Conservation (phyloP, 495 filamentous ascomycete genomes). For the Penicillium macrosclerotiorum region DNA sequence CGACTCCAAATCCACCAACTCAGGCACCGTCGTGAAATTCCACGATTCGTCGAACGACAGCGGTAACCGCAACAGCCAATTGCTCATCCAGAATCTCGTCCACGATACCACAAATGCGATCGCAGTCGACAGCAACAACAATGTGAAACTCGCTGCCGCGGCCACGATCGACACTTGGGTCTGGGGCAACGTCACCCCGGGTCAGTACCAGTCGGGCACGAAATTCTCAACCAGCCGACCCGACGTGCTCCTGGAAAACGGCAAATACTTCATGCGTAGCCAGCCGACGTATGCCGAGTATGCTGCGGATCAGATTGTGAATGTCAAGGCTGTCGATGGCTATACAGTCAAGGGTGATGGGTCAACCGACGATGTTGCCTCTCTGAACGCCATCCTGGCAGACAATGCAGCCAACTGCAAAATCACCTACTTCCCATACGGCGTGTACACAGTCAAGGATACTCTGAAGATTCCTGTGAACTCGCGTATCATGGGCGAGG, state of each 20-base stretch:
- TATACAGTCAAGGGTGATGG: conserved; percentile 18
- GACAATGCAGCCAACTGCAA: conserved; percentile 25
- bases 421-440: conserved; percentile 56
- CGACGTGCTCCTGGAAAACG: conserved; percentile 16
- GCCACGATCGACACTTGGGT: conserved; percentile 40
- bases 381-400: conserved; percentile 45
- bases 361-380: conserved; percentile 12
- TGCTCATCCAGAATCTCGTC: conserved; percentile 32
- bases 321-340: conserved; percentile 13
- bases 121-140: conserved; percentile 27
- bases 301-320: conserved; percentile 23
- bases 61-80: conserved; percentile 27
- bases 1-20: conserved; percentile 40
- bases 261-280: conserved; percentile 23
- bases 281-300: conserved; percentile 50
- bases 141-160: conserved; percentile 47
- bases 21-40: conserved; percentile 49
- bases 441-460: conserved; percentile 51
- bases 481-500: conserved; percentile 49
- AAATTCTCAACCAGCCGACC: conserved; percentile 19
- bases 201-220: conserved; percentile 25
- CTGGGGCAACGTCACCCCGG: conserved; percentile 32
- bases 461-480: conserved; percentile 52
- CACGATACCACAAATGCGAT: conserved; percentile 23
- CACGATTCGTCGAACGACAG: conserved; percentile 37